Conservation (phyloP, 2,329 filamentous ascomycete genomes). For the Chaetothyriales sp. region DNA sequence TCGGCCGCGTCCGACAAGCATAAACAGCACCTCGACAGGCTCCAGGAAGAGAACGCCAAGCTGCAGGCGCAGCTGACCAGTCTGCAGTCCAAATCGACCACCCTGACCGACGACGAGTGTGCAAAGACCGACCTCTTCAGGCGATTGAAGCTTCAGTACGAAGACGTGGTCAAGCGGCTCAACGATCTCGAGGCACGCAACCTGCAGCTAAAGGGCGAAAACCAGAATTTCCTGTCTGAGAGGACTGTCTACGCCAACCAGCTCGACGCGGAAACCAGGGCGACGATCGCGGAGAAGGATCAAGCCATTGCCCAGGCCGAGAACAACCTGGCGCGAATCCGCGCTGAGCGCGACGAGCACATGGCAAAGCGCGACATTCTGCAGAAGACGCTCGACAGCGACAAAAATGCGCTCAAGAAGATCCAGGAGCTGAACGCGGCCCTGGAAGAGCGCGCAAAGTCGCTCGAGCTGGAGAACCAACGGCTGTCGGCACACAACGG, state of each 20-base stretch:
- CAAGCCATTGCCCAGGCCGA: conserved; percentile 68
- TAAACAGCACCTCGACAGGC: conserved; percentile 71
- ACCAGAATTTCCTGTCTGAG: conserved; percentile 72
- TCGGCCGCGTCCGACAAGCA: conserved; percentile 64
- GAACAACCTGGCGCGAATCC: conserved; percentile 71
- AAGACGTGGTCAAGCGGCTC: conserved; percentile 81
- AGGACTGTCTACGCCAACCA: conserved; percentile 67
- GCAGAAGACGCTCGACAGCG: conserved; percentile 66
- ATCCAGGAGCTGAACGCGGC: conserved; percentile 68
- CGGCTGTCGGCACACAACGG: conserved; percentile 40
- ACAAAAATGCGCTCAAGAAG: conserved; percentile 54
- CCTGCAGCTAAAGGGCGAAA: conserved; percentile 68
- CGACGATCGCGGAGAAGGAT: conserved; percentile 62
- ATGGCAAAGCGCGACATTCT: conserved; percentile 67
- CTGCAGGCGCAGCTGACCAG: conserved; percentile 67
- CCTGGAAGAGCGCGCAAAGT: conserved; percentile 64
- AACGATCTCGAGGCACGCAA: conserved; percentile 87
- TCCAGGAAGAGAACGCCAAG: conserved; percentile 62
- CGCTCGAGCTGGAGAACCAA: conserved; percentile 70
- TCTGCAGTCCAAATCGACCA: conserved; percentile 47
- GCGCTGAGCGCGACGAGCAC: conserved; percentile 72
- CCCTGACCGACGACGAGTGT: conserved; percentile 82
- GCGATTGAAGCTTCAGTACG: conserved; percentile 73
- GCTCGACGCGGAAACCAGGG: conserved; percentile 66
- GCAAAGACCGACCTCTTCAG: conserved; percentile 89